Percentiles rank a stretch among this genome's conserved stretches.
phyloP scores from a whole-genome alignment of 192 early-diverging fungal species.

The Coemansia sp. region DNA sequence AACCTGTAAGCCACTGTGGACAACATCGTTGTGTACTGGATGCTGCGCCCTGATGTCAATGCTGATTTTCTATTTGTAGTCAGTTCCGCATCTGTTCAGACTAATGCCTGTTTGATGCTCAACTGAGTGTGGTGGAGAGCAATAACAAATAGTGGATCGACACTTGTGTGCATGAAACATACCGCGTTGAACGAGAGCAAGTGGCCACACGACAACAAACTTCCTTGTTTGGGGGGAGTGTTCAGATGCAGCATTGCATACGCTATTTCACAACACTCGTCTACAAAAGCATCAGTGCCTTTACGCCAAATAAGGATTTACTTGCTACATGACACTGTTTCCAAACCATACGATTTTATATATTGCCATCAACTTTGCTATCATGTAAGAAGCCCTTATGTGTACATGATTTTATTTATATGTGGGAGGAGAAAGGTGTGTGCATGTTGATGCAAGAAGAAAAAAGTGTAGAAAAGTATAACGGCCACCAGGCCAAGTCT shows the following conservation, averaged over 20 bases:
- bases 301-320: no score
- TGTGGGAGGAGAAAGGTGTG: background rate
- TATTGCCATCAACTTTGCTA: background rate
- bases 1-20: background rate
- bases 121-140: background rate
- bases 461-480: background rate
- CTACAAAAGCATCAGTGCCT: background rate
- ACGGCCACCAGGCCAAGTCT: background rate
- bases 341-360: background rate
- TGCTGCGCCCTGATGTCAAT: background rate
- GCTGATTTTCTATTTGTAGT: background rate
- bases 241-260: background rate
- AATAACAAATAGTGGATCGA: background rate
- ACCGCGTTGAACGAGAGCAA: background rate
- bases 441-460: background rate
- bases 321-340: background rate
- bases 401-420: slow-evolving; percentile 2
- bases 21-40: background rate
- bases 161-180: no score
- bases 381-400: background rate
- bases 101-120: background rate
- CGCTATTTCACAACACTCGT: background rate
- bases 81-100: background rate
- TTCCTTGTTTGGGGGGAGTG: background rate
- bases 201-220: background rate